Evolutionary conservation across 2,329 filamentous ascomycete genomes (phyloP).

Genomic region (Pleurostoma richardsiae): DNA sequence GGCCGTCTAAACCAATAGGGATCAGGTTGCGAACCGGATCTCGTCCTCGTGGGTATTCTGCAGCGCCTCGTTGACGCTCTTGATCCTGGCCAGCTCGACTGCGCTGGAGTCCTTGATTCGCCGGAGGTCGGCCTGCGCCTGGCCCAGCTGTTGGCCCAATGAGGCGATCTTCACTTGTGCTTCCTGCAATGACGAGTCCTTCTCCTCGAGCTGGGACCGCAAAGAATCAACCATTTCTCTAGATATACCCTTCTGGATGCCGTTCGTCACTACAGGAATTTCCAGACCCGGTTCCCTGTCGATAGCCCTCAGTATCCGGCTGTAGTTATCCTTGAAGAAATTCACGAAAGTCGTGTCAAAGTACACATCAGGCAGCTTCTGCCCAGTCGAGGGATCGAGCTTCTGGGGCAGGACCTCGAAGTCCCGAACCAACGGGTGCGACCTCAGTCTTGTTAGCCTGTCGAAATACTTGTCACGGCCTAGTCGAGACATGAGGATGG

Average conservation of each 20-base stretch:
- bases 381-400: slow-evolving; percentile 42
- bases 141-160: slow-evolving; percentile 53
- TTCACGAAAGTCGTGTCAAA: slow-evolving; percentile 86
- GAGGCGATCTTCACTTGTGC: slow-evolving; percentile 38
- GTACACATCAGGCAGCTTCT: slow-evolving; percentile 69
- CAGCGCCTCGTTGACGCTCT: slow-evolving; percentile 52
- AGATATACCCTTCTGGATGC: slow-evolving; percentile 85
- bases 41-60: slow-evolving; percentile 5
- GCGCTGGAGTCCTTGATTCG: slow-evolving; percentile 55
- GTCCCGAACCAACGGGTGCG: slow-evolving; percentile 75
- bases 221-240: slow-evolving; percentile 86
- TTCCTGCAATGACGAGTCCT: slow-evolving; percentile 48
- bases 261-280: slow-evolving; percentile 73
- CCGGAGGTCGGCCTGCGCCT: slow-evolving; percentile 69
- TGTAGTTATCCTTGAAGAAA: slow-evolving; percentile 95
- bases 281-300: slow-evolving; percentile 89
- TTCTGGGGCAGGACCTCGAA: slow-evolving; percentile 82
- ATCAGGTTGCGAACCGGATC: neutral
- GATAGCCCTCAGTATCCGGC: slow-evolving; percentile 74
- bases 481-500: slow-evolving; percentile 69
- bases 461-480: slow-evolving; percentile 86
- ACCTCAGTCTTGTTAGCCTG: slow-evolving; percentile 70
- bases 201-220: slow-evolving; percentile 70
- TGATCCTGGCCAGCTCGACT: slow-evolving; percentile 42
- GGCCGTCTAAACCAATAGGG: no score